A percentile compares a stretch with the other conserved stretches of the same genome.
These are phyloP conservation scores for Helminthosporium solani DNA, from an alignment of 2,329 filamentous ascomycete genomes.

Conservation along the genomic window DNA sequence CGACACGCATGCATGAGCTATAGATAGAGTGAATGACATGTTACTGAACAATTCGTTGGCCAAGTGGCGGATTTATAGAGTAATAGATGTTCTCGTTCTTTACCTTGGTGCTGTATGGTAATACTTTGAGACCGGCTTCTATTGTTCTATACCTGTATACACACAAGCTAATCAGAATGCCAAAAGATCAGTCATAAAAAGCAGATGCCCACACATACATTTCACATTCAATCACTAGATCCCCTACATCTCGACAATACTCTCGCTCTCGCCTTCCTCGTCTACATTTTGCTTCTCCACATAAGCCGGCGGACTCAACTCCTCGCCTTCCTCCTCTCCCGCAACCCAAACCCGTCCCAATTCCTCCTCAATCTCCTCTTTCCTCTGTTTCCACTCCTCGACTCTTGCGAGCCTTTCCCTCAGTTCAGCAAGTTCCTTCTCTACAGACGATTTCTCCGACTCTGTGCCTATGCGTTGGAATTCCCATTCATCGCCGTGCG, in stretches of 20 bases:
- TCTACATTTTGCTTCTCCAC: constrained; percentile 1
- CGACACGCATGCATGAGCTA: too few relatives aligned
- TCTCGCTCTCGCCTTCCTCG: not conserved
- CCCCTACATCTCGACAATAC: not conserved
- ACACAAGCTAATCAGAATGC: too few relatives aligned
- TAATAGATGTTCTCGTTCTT: too few relatives aligned
- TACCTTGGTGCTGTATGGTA: too few relatives aligned
- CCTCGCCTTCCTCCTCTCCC: constrained; percentile 71
- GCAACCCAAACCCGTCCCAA: constrained; percentile 64
- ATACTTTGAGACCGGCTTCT: too few relatives aligned
- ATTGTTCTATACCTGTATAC: too few relatives aligned
- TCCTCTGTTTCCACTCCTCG: constrained; percentile 76
- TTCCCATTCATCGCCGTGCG: constrained; percentile 83
- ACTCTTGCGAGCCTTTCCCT: constrained; percentile 78
- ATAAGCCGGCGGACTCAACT: constrained; percentile 45
- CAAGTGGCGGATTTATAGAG: too few relatives aligned
- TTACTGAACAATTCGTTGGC: too few relatives aligned
- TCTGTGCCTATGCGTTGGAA: constrained; percentile 93
- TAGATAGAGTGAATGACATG: too few relatives aligned
- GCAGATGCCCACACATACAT: too few relatives aligned
- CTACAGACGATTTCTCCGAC: constrained; percentile 87
- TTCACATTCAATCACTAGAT: too few relatives aligned
- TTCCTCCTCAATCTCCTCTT: constrained; percentile 79
- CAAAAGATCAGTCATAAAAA: too few relatives aligned
- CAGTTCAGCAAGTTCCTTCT: constrained; percentile 85